Percentiles rank a stretch among this genome's conserved stretches.
phyloP scores from a whole-genome alignment of 2,329 filamentous ascomycete genomes.

The Nannizziopsis barbatae region DNA sequence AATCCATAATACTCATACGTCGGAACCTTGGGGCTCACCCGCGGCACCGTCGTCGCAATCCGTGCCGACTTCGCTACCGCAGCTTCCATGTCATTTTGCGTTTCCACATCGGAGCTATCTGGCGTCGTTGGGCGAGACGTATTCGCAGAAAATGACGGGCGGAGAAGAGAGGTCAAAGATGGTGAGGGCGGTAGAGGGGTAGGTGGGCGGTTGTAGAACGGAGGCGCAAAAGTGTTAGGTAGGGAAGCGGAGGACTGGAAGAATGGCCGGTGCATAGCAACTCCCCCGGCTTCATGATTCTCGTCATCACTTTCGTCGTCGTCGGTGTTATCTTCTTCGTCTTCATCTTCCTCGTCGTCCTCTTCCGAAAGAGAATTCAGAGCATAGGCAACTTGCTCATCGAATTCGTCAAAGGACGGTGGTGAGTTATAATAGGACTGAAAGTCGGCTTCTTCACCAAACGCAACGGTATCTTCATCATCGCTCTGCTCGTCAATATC shows the following conservation, averaged over 20 bases:
- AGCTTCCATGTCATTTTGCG: slow-evolving; percentile 47
- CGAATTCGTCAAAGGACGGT: slow-evolving; percentile 2
- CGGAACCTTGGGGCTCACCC: slow-evolving; percentile 85
- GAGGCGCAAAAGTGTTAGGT: slow-evolving; percentile 53
- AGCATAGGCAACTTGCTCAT: not conserved
- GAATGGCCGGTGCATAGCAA: slow-evolving; percentile 28
- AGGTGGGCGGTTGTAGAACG: slow-evolving; percentile 95
- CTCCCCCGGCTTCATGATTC: slow-evolving; percentile 21
- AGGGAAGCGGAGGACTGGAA: slow-evolving; percentile 33
- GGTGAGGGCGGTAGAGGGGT: slow-evolving; percentile 88
- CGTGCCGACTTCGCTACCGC: slow-evolving; percentile 50
- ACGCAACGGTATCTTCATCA: not conserved
- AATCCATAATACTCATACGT: slow-evolving; percentile 99
- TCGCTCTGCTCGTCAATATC: slow-evolving; percentile 23
- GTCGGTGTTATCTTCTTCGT: slow-evolving; percentile 15
- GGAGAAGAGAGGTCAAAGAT: slow-evolving; percentile 79
- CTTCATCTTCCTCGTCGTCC: slow-evolving; percentile 14
- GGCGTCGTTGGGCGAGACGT: slow-evolving; percentile 88
- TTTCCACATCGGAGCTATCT: slow-evolving; percentile 79
- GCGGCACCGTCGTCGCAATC: slow-evolving; percentile 56
- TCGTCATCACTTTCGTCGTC: slow-evolving; percentile 20
- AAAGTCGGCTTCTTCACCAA: slow-evolving; percentile 33
- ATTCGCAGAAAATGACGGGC: slow-evolving; percentile 52
- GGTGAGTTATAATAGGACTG: slow-evolving; percentile 32
- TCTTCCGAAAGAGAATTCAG: slow-evolving; percentile 13